Conservation (phyloP, 495 filamentous ascomycete species). For the Trichoderma virens region DNA sequence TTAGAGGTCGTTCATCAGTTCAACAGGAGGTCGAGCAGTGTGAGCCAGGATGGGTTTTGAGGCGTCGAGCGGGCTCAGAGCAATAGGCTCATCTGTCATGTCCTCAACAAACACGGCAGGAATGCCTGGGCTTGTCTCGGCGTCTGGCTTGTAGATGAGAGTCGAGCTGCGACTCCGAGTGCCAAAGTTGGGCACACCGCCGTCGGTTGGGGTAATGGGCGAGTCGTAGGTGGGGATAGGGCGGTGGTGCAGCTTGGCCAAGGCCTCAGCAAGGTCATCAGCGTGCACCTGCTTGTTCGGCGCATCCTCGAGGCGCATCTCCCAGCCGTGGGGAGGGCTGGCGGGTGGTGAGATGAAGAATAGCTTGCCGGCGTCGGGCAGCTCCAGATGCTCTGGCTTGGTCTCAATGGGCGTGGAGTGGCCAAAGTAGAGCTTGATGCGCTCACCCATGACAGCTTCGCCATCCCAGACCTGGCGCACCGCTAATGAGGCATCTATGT, state of each 20-base stretch:
- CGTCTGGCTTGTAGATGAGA: constrained; percentile 66
- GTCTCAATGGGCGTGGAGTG: constrained; percentile 52
- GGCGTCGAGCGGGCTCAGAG: constrained; percentile 37
- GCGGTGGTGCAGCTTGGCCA: constrained; percentile 55
- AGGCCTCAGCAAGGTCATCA: constrained; percentile 74
- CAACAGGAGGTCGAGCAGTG: constrained; percentile 79
- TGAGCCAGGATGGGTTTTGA: constrained; percentile 56
- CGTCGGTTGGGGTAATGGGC: constrained; percentile 27
- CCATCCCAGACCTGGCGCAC: constrained; percentile 67
- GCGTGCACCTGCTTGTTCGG: constrained; percentile 93
- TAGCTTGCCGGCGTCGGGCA: constrained; percentile 79
- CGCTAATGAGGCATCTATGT: constrained; percentile 60
- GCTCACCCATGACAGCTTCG: constrained; percentile 58
- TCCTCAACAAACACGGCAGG: constrained; percentile 91
- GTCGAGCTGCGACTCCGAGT: constrained; percentile 49
- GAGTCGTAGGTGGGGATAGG: constrained; percentile 9
- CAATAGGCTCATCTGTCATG: constrained; percentile 54
- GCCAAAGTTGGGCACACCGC: constrained; percentile 12
- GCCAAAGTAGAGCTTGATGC: constrained; percentile 83
- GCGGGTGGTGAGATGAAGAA: constrained; percentile 97
- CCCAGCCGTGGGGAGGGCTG: constrained; percentile 87
- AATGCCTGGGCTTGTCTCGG: constrained; percentile 65
- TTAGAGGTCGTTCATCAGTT: constrained; percentile 62
- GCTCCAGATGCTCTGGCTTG: constrained; percentile 62
- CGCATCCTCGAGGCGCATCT: constrained; percentile 77